A percentile compares a stretch with the other conserved stretches of the same genome.
phyloP scores from a whole-genome alignment of 306 rosid genomes.

The Ziziphus jujuba region DNA sequence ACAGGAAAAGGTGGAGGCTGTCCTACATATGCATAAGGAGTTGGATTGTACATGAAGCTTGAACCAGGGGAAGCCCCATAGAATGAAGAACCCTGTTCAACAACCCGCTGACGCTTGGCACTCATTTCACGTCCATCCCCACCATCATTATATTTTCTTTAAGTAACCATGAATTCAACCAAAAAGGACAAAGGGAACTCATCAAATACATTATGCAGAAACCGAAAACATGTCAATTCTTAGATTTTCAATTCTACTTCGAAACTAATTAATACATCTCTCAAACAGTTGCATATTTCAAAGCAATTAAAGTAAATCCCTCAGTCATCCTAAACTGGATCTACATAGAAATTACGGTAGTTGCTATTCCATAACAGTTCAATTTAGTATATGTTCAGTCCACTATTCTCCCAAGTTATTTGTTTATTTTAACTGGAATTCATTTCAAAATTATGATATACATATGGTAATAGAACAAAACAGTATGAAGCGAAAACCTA shows the following conservation, averaged over 20 bases:
- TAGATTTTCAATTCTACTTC: background rate
- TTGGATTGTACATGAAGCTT: constrained; percentile 68
- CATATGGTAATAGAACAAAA: no score
- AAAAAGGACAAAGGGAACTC: constrained; percentile 18
- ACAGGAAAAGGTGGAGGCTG: constrained; percentile 92
- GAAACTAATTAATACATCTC: no score
- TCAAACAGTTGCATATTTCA: no score
- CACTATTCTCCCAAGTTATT: no score
- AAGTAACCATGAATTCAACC: constrained; percentile 24
- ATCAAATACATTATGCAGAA: constrained; percentile 8
- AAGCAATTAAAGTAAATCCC: no score
- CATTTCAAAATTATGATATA: no score
- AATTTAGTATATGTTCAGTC: no score
- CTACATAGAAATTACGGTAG: no score
- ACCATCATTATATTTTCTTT: constrained; percentile 61
- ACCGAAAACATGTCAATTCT: background rate
- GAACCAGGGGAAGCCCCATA: constrained; percentile 77
- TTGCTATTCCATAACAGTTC: no score
- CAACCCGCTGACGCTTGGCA: constrained; percentile 80
- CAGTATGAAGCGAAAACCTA: no score
- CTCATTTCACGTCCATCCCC: constrained; percentile 95
- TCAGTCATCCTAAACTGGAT: no score
- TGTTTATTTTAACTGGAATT: no score
- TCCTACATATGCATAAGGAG: constrained; percentile 76
- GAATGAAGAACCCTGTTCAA: constrained; percentile 77